These are phyloP conservation scores for Mycena vitilis DNA, from an alignment of 768 basidiomycete species.

Conservation along the genomic window DNA sequence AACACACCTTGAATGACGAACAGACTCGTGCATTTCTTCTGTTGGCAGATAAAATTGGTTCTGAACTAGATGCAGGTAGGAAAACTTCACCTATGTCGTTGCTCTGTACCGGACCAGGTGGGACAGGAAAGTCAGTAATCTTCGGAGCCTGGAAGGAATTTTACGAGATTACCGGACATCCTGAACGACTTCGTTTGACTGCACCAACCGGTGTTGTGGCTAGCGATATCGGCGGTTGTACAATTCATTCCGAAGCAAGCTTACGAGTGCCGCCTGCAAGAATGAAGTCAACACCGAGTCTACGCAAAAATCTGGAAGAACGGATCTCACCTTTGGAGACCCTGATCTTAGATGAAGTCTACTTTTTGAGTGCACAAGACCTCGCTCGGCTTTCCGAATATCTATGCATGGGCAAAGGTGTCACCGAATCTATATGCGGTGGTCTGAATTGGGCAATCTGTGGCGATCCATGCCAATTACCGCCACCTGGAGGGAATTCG, in stretches of 20 bases:
- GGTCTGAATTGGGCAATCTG: neutral
- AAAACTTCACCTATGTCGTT: neutral
- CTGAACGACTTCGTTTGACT: constrained; percentile 22
- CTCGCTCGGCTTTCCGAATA: constrained; percentile 12
- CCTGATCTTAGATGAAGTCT: constrained; percentile 1
- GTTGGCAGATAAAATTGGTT: constrained; percentile 13
- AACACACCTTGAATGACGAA: neutral
- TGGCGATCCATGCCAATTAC: constrained; percentile 16
- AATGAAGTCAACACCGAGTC: constrained; percentile 17
- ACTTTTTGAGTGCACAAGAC: constrained; percentile 3
- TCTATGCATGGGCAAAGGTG: constrained; percentile 16
- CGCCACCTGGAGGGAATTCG: constrained; percentile 9
- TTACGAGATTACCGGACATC: neutral
- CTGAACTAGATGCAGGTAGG: neutral
- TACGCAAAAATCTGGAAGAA: constrained; percentile 1
- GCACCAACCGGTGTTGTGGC: constrained; percentile 40
- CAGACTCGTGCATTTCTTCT: constrained; percentile 7
- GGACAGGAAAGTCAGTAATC: constrained; percentile 11
- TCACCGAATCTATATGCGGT: constrained; percentile 11
- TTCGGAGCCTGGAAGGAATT: too few species aligned
- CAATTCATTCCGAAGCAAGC: constrained; percentile 35
- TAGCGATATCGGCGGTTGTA: constrained; percentile 37
- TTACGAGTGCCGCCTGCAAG: constrained; percentile 18
- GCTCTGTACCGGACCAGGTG: constrained; percentile 38
- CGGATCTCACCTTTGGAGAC: neutral